These are phyloP conservation scores for Leersia perrieri DNA, from an alignment of 176 grass and related monocot genomes.

Conservation along the genomic window DNA sequence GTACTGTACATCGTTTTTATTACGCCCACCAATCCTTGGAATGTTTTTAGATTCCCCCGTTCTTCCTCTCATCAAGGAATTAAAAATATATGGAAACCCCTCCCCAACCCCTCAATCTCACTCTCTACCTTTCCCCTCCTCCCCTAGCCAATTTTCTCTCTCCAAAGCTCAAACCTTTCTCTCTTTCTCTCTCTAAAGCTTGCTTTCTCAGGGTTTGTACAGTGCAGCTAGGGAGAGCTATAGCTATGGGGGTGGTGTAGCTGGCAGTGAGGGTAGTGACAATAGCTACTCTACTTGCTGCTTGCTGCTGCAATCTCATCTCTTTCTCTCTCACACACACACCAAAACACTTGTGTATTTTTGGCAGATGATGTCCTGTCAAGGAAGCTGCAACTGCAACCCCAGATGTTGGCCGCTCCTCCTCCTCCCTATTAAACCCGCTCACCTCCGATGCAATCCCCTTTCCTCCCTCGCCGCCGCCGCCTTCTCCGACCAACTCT, in stretches of 20 bases:
- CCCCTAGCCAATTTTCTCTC: constrained; percentile 15
- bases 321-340: constrained; percentile 36
- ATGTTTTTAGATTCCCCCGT: constrained; percentile 90
- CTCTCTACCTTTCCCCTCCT: constrained; percentile 40
- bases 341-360: constrained; percentile 58
- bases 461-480: constrained; percentile 19
- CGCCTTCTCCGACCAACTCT: not conserved
- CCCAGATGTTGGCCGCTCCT: constrained; percentile 46
- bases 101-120: constrained; percentile 28
- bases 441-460: constrained; percentile 45
- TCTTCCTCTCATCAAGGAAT: constrained; percentile 10
- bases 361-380: constrained; percentile 99
- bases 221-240: constrained; percentile 50
- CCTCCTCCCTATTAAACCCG: constrained; percentile 53
- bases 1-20: constrained; percentile 40
- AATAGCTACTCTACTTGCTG: constrained; percentile 23
- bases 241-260: not conserved
- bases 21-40: constrained; percentile 62
- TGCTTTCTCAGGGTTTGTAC: constrained; percentile 41
- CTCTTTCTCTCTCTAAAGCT: not conserved
- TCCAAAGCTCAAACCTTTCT: not conserved
- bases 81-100: not conserved
- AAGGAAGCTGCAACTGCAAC: constrained; percentile 81
- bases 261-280: constrained; percentile 27
- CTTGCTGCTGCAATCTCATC: constrained; percentile 24